Percentiles rank a stretch among this genome's conserved stretches.
phyloP scores from a whole-genome alignment of 257 asterid genomes.

The Solanum sejunctum region DNA sequence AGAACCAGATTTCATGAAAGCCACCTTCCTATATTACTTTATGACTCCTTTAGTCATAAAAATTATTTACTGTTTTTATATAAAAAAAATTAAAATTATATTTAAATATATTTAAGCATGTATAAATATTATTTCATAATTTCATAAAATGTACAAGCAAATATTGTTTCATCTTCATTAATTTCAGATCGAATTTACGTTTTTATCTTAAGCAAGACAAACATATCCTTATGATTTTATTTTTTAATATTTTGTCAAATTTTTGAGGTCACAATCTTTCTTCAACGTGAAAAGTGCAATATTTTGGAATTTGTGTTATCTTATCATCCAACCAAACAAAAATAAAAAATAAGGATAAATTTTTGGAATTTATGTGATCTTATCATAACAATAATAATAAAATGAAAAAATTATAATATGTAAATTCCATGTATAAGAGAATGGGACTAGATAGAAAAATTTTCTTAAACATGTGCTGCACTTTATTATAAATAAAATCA shows the following conservation, averaged over 20 bases:
- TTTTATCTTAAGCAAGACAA: not conserved
- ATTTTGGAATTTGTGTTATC: not conserved
- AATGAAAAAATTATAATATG: not conserved
- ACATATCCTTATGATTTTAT: not conserved
- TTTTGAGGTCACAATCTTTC: not conserved
- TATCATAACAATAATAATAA: not conserved
- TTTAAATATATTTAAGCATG: not conserved
- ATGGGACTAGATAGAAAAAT: not conserved
- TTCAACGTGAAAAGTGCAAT: not conserved
- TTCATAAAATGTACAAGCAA: too few species aligned
- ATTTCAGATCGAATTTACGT: rapidly evolving
- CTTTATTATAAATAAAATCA: not conserved
- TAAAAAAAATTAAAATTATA: too few species aligned
- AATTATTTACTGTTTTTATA: not conserved
- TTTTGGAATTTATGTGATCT: not conserved
- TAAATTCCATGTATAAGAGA: not conserved
- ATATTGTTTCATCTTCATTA: not conserved
- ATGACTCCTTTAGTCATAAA: not conserved
- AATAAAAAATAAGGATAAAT: not conserved
- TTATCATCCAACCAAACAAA: not conserved
- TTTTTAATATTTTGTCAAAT: not conserved
- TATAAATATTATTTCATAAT: not conserved
- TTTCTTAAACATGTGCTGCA: not conserved
- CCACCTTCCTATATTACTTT: not conserved
- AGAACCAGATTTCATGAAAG: not conserved